Evolutionary conservation across 441 rosid genomes (phyloP), one percentile per base, ranked within the genome.

Genomic region (Theobroma grandiflorum): DNA sequence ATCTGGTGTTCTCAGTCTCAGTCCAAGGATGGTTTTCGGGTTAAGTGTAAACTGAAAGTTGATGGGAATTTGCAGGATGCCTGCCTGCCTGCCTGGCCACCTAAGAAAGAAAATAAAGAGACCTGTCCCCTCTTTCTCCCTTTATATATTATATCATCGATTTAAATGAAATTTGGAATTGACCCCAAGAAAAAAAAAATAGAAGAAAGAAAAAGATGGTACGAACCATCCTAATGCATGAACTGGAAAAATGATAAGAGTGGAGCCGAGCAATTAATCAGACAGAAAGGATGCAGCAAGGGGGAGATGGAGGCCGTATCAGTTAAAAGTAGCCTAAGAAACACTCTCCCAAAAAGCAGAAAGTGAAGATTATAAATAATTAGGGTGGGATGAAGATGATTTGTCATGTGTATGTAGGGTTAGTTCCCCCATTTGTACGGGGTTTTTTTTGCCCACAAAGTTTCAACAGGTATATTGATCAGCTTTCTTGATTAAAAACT

Each of bases 1-100:
- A 63, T 4, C 42, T 55, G 59, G 49, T 38, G 75, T 66, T 26
- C 58, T 73, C 37, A 50, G 26, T 78, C 81, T 47, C 18, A n/a
- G 62, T 73, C 52, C 38, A 68, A 62, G 42, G 58, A 37, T 26
- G 75, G 57, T 20, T n/a, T 78, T 15, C 63, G 80, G 75, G 77
- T 62, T 63, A 63, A 80, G 87, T 75, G 82, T 65, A 42, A 80
- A 71, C 49, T 77, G 84, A 81, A 26, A 74, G 81, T 63, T 47
- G 80, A 84, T 77, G 73, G 88, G 73, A 26, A 26, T 26, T 26
- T 71, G 22, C 62, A 31, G 35, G 78, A 64, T 67, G 8, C 18
- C 59, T 35, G 58, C 80, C 35, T 31, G 55, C 65, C 62, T 6
- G 14, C 8, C 8, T 52, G 62, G 31, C 55, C 16, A 59, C 64